A percentile compares a stretch with the other conserved stretches of the same genome.
Conservation (phyloP, 1,284 basidiomycete species). For the Mycena citricolor region DNA sequence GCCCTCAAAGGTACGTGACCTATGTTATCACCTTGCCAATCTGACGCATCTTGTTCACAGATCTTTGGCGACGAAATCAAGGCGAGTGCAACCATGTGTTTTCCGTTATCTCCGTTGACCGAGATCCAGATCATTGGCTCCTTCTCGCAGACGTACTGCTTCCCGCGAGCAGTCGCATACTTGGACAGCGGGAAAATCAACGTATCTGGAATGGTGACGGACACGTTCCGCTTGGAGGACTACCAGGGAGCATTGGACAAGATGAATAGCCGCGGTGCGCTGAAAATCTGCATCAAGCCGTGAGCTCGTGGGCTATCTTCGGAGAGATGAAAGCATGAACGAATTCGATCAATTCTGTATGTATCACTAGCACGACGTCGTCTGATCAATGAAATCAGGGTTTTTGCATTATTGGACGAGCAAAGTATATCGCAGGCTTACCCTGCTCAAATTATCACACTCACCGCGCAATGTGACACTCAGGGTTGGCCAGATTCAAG, state of each 20-base stretch:
- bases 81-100: slow-evolving; percentile 38
- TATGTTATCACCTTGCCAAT: not conserved
- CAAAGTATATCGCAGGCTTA: too few species aligned
- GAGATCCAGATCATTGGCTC: slow-evolving; percentile 75
- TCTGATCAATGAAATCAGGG: too few species aligned
- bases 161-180: slow-evolving; percentile 86
- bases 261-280: slow-evolving; percentile 70
- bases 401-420: too few species aligned
- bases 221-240: slow-evolving; percentile 73
- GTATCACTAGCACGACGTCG: too few species aligned
- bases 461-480: too few species aligned
- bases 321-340: too few species aligned
- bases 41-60: too few species aligned
- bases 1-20: slow-evolving; percentile 49
- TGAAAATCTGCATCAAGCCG: slow-evolving; percentile 66
- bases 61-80: slow-evolving; percentile 86
- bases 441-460: too few species aligned
- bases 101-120: not conserved
- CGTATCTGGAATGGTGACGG: slow-evolving; percentile 83
- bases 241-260: slow-evolving; percentile 83
- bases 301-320: too few species aligned
- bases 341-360: too few species aligned
- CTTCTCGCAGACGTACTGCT: slow-evolving; percentile 83
- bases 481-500: too few species aligned
- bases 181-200: slow-evolving; percentile 82